Evolutionary conservation across 2,329 filamentous ascomycete species (phyloP), one percentile per base, ranked within the genome.

Genomic region (Trichoderma guizhouense): DNA sequence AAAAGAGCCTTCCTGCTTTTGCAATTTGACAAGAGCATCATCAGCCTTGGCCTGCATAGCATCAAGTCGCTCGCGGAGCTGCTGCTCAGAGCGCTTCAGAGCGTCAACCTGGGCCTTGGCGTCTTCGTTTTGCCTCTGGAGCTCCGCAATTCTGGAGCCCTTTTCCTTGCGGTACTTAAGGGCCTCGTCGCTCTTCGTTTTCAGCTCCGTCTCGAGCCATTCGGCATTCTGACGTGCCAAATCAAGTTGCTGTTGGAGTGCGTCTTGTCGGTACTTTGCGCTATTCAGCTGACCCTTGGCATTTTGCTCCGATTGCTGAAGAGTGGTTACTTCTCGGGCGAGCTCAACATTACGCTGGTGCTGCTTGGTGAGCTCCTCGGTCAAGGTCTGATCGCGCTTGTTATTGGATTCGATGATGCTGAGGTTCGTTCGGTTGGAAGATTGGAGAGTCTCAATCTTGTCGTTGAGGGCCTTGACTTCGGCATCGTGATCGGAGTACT

Each of bases 111-210:
- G 91, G 24, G 92, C 91, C 74, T 88, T 91, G 58, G 92, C 90
- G 75, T 99, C 96, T 76, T 98, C 95, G 76, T 95, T 93, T 73
- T 92, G 89, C 68, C 94, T 92, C 81, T 98, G 93, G 32, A 99
- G 88, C 77, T 97, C 93, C 9, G 94, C 89, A 76, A 98, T 93
- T 51, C 93, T 92, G 1, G 94, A 91, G 74, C 93, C 93, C 86
- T 98, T 98, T 79, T 99, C 96, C 79, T 97, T 98, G 74, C 96
- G 90, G 82, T 93, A 95, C 78, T 95, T 97, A 75, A 95, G 88
- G 62, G 94, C 90, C 79, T 99, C 96, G 9, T 91, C 89, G 73
- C 89, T 91, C 83, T 97, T 97, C 0, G 93, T 95, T 84, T 97
- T 95, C 26, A 98, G 87, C 81, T 99, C 96, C 55, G 87, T 90